A percentile compares a stretch with the other conserved stretches of the same genome.
phyloP scores from a whole-genome alignment of 768 basidiomycete species.

The Hygrophoropsis aurantiaca region DNA sequence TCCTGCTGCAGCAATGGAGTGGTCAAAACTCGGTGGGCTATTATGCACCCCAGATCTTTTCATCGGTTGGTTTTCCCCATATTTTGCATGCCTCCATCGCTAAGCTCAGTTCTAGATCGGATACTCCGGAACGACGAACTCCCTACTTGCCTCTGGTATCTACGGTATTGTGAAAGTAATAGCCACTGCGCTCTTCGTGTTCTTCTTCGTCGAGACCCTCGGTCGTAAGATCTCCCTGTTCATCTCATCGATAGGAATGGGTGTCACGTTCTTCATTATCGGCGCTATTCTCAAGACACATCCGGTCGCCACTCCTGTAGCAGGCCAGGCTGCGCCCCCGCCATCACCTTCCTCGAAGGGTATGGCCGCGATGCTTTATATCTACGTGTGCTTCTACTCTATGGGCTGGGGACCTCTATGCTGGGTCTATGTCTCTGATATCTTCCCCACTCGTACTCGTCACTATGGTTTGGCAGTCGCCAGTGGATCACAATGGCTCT shows the following conservation, averaged over 20 bases:
- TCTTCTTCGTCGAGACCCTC: constrained; percentile 63
- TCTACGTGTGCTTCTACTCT: constrained; percentile 86
- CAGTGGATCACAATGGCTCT: constrained; percentile 81
- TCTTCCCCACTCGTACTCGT: constrained; percentile 83
- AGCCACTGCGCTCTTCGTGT: constrained; percentile 64
- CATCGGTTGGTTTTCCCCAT: constrained; percentile 42
- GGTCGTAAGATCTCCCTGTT: constrained; percentile 72
- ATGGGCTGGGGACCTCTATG: constrained; percentile 83
- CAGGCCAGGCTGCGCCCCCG: constrained; percentile 36
- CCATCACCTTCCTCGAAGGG: constrained; percentile 60
- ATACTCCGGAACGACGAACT: constrained; percentile 54
- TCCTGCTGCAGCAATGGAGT: constrained; percentile 79
- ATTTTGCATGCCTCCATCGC: background rate
- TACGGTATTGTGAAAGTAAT: constrained; percentile 70
- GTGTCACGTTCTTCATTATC: constrained; percentile 76
- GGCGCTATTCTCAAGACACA: constrained; percentile 82
- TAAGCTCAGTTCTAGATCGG: constrained; percentile 50
- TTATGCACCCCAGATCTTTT: constrained; percentile 75
- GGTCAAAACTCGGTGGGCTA: constrained; percentile 84
- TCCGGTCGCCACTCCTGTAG: constrained; percentile 44
- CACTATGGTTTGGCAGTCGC: constrained; percentile 78
- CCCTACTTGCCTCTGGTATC: constrained; percentile 71
- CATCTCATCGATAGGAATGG: constrained; percentile 79
- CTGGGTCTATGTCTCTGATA: constrained; percentile 74
- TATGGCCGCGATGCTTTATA: constrained; percentile 86